Evolutionary conservation across 306 rosid genomes (phyloP), one percentile per base, ranked within the genome.

Genomic region (Sophora flavescens): DNA sequence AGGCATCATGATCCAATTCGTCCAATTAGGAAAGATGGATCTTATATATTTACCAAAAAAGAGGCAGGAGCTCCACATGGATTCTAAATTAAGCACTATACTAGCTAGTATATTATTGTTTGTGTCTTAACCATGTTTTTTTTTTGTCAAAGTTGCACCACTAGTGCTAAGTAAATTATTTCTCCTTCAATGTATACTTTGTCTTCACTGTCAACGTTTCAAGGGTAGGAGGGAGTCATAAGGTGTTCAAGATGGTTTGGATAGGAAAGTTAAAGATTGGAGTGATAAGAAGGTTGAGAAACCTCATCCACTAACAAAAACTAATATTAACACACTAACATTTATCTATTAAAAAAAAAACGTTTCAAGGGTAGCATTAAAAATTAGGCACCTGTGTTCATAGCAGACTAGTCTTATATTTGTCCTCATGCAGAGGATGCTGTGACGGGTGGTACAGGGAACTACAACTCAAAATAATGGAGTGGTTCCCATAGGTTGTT

Each of bases 131-230:
- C 26, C 52, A 7, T 11, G 3, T 33, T 53, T 68, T 52, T 54
- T 41, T 28, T 78, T 75, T 75, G n/a, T 69, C 76, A 60, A 60
- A 39, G 39, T 67, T 74, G 60, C n/a, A 10, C 12, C 5, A 59
- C 35, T 38, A 51, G 50, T 10, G 11, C 52, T 38, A 33, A 28
- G 14, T 60, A 16, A 4, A 32, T 12, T 58, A 4, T 33, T 16
- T 50, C 4, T 47, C 16, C 17, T 12, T 50, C 4, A 48, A 16
- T 53, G 74, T 66, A 30, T 11, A 56, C 30, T 42, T 52, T 60
- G 36, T 50, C 35, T n/a, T 26, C 68, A n/a, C 36, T 50, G 50
- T 74, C 35, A 0, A 48, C n/a, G n/a, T n/a, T n/a, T n/a, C n/a
- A n/a, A n/a, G n/a, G n/a, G n/a, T n/a, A n/a, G n/a, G n/a, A n/a